A percentile compares a stretch with the other conserved stretches of the same genome.
phyloP scores from a whole-genome alignment of 768 basidiomycete species.

The Neoboletus brunneissimus region DNA sequence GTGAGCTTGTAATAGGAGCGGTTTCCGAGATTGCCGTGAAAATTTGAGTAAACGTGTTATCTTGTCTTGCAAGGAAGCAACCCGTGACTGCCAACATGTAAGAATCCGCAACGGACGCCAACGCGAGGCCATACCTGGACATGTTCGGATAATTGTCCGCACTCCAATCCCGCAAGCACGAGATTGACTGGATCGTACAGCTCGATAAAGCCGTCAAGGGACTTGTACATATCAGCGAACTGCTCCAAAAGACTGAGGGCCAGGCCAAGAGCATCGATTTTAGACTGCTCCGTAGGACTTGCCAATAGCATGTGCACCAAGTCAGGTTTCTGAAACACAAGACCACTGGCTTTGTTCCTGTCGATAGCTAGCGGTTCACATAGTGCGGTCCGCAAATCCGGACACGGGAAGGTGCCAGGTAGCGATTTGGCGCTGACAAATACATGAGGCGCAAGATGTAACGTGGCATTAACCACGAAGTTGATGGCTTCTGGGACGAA shows the following conservation, averaged over 20 bases:
- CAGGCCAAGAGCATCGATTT: constrained; percentile 67
- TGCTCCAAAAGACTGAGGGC: constrained; percentile 61
- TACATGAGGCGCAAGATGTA: constrained; percentile 69
- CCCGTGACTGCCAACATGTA: constrained; percentile 41
- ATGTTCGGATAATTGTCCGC: constrained; percentile 42
- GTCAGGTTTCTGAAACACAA: constrained; percentile 44
- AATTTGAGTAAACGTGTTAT: constrained; percentile 70
- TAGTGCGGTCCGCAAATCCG: constrained; percentile 58
- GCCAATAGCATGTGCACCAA: constrained; percentile 43
- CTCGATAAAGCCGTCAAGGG: constrained; percentile 81
- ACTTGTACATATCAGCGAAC: constrained; percentile 75
- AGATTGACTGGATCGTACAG: constrained; percentile 66
- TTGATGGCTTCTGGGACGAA: constrained; percentile 87
- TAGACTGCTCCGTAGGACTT: constrained; percentile 52
- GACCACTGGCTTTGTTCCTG: constrained; percentile 38
- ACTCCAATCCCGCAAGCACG: constrained; percentile 54
- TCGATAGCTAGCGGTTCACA: constrained; percentile 41
- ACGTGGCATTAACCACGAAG: constrained; percentile 68
- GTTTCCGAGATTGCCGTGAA: constrained; percentile 64
- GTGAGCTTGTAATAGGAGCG: constrained; percentile 85
- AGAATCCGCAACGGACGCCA: constrained; percentile 5
- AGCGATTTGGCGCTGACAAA: constrained; percentile 46
- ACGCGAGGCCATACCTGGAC: constrained; percentile 50
- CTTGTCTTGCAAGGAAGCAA: constrained; percentile 46
- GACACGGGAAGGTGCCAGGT: constrained; percentile 70